phyloP scores from a whole-genome alignment of 805 yeast species.

The Ogataea allantospora region DNA sequence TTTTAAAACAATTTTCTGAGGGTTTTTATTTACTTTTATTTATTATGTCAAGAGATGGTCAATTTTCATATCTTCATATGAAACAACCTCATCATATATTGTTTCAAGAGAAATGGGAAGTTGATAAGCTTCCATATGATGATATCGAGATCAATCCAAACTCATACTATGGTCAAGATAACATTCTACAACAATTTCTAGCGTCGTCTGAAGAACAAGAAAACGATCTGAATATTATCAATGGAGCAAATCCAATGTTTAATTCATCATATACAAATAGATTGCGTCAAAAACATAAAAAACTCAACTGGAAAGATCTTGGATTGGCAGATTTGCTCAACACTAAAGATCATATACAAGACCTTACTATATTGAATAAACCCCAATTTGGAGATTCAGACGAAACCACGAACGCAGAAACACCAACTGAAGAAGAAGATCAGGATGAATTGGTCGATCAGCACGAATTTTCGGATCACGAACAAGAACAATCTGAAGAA shows the following conservation, averaged over 20 bases:
- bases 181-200: constrained; percentile 29
- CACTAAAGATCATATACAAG: constrained; percentile 19
- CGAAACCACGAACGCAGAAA: constrained; percentile 7
- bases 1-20: constrained; percentile 2
- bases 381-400: constrained; percentile 20
- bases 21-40: not conserved
- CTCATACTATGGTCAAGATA: constrained; percentile 18
- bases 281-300: constrained; percentile 26
- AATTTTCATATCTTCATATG: constrained; percentile 31
- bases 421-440: not conserved
- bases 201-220: constrained; percentile 30
- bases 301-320: constrained; percentile 33
- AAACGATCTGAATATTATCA: constrained; percentile 23
- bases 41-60: constrained; percentile 30
- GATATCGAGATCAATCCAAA: constrained; percentile 31
- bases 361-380: constrained; percentile 25
- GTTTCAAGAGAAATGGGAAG: constrained; percentile 34
- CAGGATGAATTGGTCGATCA: not conserved
- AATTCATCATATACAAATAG: constrained; percentile 29
- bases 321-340: constrained; percentile 25
- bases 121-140: constrained; percentile 31
- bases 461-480: constrained; percentile 1
- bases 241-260: constrained; percentile 28
- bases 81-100: constrained; percentile 30
- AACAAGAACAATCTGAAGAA: constrained; percentile 10